These are phyloP conservation scores for Volvariella volvacea DNA, from an alignment of 1,284 basidiomycete genomes.

Conservation along the genomic window DNA sequence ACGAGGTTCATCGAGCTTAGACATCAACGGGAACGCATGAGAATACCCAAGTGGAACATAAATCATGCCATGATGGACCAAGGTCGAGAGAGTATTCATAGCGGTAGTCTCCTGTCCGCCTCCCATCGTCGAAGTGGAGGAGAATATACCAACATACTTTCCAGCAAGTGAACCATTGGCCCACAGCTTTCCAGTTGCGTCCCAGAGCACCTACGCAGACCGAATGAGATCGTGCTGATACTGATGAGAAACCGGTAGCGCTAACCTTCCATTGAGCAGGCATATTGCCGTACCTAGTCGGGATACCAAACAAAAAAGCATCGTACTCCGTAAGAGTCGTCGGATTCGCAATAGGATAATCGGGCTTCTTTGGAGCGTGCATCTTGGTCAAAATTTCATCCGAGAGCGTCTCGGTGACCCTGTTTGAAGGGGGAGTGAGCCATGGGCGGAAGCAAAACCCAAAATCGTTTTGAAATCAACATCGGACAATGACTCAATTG, in stretches of 20 bases:
- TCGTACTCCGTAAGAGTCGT: slow-evolving; percentile 61
- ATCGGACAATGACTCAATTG: no score
- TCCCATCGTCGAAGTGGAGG: slow-evolving; percentile 57
- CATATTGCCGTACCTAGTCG: slow-evolving; percentile 74
- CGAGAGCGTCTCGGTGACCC: slow-evolving; percentile 80
- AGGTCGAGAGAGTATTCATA: slow-evolving; percentile 61
- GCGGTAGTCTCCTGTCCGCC: slow-evolving; percentile 75
- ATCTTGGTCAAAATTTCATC: slow-evolving; percentile 72
- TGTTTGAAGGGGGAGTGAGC: slow-evolving; percentile 17
- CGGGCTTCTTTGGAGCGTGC: slow-evolving; percentile 63
- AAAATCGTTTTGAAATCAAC: not conserved
- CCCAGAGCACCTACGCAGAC: slow-evolving; percentile 65
- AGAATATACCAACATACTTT: slow-evolving; percentile 76
- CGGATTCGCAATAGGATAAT: slow-evolving; percentile 61
- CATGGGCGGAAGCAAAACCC: not conserved
- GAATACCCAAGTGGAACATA: slow-evolving; percentile 81
- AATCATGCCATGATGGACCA: slow-evolving; percentile 77
- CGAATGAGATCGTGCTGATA: not conserved
- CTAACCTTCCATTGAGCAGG: slow-evolving; percentile 66
- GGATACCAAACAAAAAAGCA: slow-evolving; percentile 69
- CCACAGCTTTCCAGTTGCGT: slow-evolving; percentile 80
- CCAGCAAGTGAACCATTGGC: slow-evolving; percentile 61
- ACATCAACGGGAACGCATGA: slow-evolving; percentile 45
- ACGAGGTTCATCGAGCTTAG: slow-evolving; percentile 55
- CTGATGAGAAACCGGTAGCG: not conserved